phyloP scores from a whole-genome alignment of 805 yeast species.

The Starmera dryadoides region DNA sequence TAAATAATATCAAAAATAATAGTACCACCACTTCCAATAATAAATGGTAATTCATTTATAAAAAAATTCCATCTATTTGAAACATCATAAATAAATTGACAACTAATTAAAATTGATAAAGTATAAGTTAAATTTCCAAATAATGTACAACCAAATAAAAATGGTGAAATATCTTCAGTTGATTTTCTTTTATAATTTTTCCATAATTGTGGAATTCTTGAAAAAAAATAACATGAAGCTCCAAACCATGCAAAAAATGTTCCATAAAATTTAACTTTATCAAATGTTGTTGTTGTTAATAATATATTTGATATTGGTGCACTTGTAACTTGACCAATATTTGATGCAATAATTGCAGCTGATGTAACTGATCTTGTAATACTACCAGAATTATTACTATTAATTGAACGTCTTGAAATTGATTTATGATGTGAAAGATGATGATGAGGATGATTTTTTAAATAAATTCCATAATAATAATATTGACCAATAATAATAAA shows the following conservation, averaged over 20 bases:
- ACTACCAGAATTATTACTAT: slow-evolving; percentile 1
- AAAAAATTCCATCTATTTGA: slow-evolving; percentile 41
- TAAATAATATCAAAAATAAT: slow-evolving; percentile 66
- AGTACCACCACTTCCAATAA: slow-evolving; percentile 84
- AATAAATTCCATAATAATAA: slow-evolving; percentile 49
- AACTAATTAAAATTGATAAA: slow-evolving; percentile 60
- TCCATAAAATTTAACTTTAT: slow-evolving; percentile 27
- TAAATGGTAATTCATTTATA: slow-evolving; percentile 67
- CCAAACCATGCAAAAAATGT: slow-evolving; percentile 67
- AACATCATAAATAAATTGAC: slow-evolving; percentile 36
- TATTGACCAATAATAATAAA: slow-evolving; percentile 60
- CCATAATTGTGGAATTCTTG: slow-evolving; percentile 78
- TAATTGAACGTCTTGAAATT: background rate
- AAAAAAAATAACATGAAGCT: slow-evolving; percentile 63
- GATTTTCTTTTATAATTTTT: slow-evolving; percentile 75
- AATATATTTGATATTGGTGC: slow-evolving; percentile 3
- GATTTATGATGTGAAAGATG: slow-evolving; percentile 20
- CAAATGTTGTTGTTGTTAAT: slow-evolving; percentile 2
- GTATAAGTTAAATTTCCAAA: slow-evolving; percentile 75
- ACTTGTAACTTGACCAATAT: slow-evolving; percentile 16
- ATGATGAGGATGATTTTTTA: slow-evolving; percentile 22
- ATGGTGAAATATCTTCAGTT: slow-evolving; percentile 79
- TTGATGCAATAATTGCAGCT: slow-evolving; percentile 20
- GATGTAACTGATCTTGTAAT: slow-evolving; percentile 1
- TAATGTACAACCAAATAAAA: slow-evolving; percentile 72